Percentiles rank a stretch among this genome's conserved stretches.
These are phyloP conservation scores for Akebia trifoliata DNA, from an alignment of 164 flowering plant genomes.

Conservation along the genomic window DNA sequence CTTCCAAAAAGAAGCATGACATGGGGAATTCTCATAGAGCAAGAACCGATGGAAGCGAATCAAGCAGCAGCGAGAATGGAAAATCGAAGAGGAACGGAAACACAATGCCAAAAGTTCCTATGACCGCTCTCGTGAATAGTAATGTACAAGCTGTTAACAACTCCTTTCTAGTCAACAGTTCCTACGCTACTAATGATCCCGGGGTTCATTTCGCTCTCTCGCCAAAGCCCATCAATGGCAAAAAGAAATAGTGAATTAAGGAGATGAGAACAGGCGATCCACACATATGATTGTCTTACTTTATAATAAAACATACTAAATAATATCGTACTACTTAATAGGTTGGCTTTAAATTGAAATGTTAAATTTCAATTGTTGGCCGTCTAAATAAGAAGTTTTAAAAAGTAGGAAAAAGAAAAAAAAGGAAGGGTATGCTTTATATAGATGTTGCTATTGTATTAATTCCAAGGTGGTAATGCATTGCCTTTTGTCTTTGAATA, in stretches of 20 bases:
- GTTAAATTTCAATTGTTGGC: conserved; percentile 2
- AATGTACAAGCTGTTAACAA: conserved; percentile 71
- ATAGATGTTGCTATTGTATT: too few relatives aligned
- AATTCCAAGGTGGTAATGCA: too few relatives aligned
- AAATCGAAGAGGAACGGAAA: conserved; percentile 16
- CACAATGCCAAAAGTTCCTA: conserved; percentile 18
- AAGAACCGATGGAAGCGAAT: conserved; percentile 7
- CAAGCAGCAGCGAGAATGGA: conserved; percentile 16
- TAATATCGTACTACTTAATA: background rate
- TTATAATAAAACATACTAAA: background rate
- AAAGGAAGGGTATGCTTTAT: background rate
- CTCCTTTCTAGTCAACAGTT: conserved; percentile 40
- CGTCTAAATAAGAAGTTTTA: background rate
- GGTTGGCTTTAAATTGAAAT: background rate
- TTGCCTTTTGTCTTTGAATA: too few relatives aligned
- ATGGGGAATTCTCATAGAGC: conserved; percentile 12
- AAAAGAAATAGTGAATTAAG: background rate
- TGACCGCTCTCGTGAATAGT: conserved; percentile 53
- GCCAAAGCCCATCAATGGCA: conserved; percentile 28
- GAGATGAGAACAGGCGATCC: background rate
- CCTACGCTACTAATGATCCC: conserved; percentile 48
- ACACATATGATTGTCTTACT: background rate
- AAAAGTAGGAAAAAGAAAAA: background rate
- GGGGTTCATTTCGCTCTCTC: conserved; percentile 53
- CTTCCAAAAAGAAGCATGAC: conserved; percentile 18